Evolutionary conservation across 208 protist genomes (phyloP).

Genomic region (Spongospora subterranea): DNA sequence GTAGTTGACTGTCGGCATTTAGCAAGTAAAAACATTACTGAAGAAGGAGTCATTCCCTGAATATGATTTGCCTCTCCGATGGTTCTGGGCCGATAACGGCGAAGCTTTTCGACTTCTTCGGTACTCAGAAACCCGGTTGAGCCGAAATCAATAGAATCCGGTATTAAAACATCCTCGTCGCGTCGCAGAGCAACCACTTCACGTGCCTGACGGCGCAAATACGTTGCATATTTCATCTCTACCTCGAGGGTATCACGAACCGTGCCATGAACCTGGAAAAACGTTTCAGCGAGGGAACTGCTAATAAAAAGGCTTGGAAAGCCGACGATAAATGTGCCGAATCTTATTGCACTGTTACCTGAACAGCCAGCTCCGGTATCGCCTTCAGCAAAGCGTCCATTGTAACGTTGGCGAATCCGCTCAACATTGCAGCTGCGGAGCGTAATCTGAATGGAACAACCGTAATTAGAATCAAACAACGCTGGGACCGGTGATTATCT

Average conservation of each 20-base stretch:
- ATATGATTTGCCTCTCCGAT: constrained; percentile 53
- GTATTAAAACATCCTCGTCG: background rate
- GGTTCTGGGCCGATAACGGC: background rate
- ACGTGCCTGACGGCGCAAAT: background rate
- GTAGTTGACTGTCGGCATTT: too few relatives aligned
- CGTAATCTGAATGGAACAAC: background rate
- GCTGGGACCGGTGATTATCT: background rate
- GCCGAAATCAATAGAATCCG: background rate
- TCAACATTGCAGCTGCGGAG: constrained; percentile 26
- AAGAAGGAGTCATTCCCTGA: constrained; percentile 60
- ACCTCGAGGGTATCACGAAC: constrained; percentile 38
- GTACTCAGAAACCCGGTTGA: constrained; percentile 31
- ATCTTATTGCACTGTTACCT: too few relatives aligned
- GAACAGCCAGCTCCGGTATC: background rate
- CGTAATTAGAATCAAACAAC: background rate
- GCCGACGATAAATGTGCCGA: too few relatives aligned
- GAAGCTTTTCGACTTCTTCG: constrained; percentile 60
- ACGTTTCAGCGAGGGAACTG: background rate
- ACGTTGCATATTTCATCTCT: constrained; percentile 29
- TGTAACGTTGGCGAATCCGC: constrained; percentile 6
- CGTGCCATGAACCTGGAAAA: background rate
- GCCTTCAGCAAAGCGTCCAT: background rate
- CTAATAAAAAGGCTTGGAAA: too few relatives aligned
- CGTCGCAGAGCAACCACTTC: background rate
- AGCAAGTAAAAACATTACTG: constrained; percentile 39